These are phyloP conservation scores for Suillus fuscotomentosus DNA, from an alignment of 768 basidiomycete genomes.

Conservation along the genomic window DNA sequence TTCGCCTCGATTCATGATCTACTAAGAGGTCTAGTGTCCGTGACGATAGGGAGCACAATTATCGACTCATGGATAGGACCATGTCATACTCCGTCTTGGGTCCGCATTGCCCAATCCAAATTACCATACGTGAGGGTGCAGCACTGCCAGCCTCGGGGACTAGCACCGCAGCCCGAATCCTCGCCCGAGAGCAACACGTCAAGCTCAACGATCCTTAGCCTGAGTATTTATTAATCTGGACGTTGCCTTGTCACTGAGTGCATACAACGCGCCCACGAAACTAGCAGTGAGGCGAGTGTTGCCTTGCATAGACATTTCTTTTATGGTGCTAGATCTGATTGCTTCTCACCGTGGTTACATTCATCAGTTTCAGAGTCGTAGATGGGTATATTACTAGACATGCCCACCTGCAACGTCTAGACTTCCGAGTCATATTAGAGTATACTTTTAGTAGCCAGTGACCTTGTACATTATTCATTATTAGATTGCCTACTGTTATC, in stretches of 20 bases:
- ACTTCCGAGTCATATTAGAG: background rate
- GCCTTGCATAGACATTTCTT: background rate
- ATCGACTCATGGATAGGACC: too few species aligned
- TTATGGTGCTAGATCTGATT: background rate
- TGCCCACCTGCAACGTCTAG: background rate
- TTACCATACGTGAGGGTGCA: background rate
- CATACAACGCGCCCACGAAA: background rate
- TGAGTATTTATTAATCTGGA: background rate
- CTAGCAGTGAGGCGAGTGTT: background rate
- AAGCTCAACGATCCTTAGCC: background rate
- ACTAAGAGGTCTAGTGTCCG: too few species aligned
- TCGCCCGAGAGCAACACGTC: background rate
- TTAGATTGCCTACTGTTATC: background rate
- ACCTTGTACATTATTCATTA: background rate
- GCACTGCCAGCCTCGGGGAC: background rate
- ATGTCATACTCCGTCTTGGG: too few species aligned
- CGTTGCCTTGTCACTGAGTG: background rate
- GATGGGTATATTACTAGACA: background rate
- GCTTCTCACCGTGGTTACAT: background rate
- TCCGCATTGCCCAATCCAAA: background rate
- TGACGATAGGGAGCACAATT: too few species aligned
- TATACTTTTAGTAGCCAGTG: background rate
- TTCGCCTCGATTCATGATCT: too few species aligned
- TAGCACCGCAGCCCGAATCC: background rate
- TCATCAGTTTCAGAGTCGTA: background rate